A percentile compares a stretch with the other conserved stretches of the same genome.
phyloP scores from a whole-genome alignment of 768 basidiomycete genomes.

The Termitomyces sp. region DNA sequence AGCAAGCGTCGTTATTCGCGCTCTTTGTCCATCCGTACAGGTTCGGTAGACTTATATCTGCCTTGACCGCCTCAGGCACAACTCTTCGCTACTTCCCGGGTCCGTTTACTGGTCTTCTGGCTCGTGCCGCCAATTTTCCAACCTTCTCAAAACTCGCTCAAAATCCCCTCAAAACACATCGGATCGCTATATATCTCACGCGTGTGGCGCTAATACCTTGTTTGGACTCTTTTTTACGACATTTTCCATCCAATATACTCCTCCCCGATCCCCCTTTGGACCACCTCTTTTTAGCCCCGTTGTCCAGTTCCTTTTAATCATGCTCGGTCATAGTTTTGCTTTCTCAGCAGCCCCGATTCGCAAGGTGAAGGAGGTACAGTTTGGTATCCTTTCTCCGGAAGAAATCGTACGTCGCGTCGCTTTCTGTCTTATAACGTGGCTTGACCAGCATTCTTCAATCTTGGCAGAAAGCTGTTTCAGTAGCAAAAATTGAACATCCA shows the following conservation, averaged over 20 bases:
- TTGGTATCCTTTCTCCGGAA: constrained; percentile 97
- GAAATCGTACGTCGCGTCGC: constrained; percentile 75
- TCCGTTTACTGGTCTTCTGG: constrained; percentile 23
- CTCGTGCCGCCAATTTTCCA: constrained; percentile 23
- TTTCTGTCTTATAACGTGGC: constrained; percentile 7
- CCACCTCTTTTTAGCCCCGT: constrained; percentile 7
- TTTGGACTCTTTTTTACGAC: constrained; percentile 23
- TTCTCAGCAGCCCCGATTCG: constrained; percentile 92
- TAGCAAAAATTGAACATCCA: constrained; percentile 97
- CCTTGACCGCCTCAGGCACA: constrained; percentile 15
- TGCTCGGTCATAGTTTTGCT: constrained; percentile 89
- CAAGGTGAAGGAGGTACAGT: constrained; percentile 96
- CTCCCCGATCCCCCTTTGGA: constrained; percentile 11
- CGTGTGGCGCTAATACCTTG: constrained; percentile 22
- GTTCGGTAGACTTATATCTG: constrained; percentile 14
- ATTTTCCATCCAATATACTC: constrained; percentile 16
- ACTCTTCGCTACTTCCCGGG: constrained; percentile 21
- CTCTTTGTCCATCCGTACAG: constrained; percentile 20
- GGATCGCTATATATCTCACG: constrained; percentile 17
- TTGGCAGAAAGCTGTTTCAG: constrained; percentile 93
- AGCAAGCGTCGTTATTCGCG: constrained; percentile 22
- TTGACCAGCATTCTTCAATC: constrained; percentile 13
- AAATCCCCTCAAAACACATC: constrained; percentile 22
- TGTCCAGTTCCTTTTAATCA: constrained; percentile 29
- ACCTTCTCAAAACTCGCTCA: constrained; percentile 24